phyloP scores from a whole-genome alignment of 441 rosid species.

The Theobroma grandiflorum region DNA sequence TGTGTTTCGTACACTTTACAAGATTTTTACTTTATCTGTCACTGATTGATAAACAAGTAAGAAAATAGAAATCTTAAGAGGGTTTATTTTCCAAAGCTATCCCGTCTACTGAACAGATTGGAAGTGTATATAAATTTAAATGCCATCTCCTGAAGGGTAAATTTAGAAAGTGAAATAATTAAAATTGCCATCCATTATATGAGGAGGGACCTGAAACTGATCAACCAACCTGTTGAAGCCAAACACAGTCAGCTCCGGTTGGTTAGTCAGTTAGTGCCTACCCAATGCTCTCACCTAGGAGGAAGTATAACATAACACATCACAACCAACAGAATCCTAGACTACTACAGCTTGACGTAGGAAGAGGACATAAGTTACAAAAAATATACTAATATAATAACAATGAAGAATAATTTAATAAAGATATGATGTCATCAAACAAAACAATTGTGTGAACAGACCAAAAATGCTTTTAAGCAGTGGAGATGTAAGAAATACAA shows the following conservation, averaged over 20 bases:
- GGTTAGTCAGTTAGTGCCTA: too few species aligned
- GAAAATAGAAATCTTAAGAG: constrained; percentile 2
- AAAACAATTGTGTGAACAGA: not conserved
- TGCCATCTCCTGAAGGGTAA: constrained; percentile 1
- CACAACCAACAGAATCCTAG: constrained; percentile 18
- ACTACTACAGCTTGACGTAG: not conserved
- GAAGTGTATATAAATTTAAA: not conserved
- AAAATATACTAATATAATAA: not conserved
- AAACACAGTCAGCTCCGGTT: too few species aligned
- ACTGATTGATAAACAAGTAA: not conserved
- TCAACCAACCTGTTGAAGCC: too few species aligned
- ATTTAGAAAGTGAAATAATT: constrained; percentile 5
- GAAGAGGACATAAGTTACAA: constrained; percentile 14
- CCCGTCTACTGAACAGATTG: not conserved
- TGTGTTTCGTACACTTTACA: not conserved
- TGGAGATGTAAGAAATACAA: not conserved
- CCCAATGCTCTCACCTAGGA: too few species aligned
- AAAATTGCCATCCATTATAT: not conserved
- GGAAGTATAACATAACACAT: too few species aligned
- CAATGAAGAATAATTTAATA: not conserved
- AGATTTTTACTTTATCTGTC: not conserved
- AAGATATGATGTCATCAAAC: not conserved
- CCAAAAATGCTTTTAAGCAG: constrained; percentile 6
- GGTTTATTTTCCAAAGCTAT: constrained; percentile 12
- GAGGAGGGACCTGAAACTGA: not conserved